These are phyloP conservation scores for Dichotomopilus funicola DNA, from an alignment of 2,329 filamentous ascomycete genomes.

Conservation along the genomic window DNA sequence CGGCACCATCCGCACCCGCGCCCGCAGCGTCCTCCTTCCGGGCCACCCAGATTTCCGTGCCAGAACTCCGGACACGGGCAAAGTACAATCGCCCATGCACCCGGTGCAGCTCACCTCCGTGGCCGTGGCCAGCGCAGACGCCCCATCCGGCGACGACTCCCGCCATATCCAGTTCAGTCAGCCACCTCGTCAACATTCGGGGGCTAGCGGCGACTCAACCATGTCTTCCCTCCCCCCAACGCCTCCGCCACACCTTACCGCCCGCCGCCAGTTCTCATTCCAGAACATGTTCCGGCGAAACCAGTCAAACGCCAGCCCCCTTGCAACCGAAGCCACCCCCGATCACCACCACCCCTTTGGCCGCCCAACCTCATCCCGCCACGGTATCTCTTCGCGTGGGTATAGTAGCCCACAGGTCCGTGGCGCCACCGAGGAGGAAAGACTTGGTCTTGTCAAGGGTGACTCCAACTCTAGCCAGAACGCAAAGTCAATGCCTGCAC, in stretches of 20 bases:
- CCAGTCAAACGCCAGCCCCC: constrained; percentile 31
- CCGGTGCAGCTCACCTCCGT: constrained; percentile 60
- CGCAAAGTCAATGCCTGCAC: constrained; percentile 6
- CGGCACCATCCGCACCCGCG: constrained; percentile 47
- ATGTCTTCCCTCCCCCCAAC: constrained; percentile 50
- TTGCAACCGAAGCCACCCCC: not conserved
- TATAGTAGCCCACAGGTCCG: constrained; percentile 39
- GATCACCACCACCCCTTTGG: not conserved
- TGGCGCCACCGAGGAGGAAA: constrained; percentile 72
- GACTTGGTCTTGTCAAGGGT: constrained; percentile 73
- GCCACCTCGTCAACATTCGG: constrained; percentile 24
- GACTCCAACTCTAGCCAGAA: constrained; percentile 54
- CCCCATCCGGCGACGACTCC: constrained; percentile 36
- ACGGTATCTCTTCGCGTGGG: constrained; percentile 35
- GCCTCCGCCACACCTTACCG: constrained; percentile 50
- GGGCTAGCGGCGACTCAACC: not conserved
- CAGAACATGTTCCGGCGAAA: constrained; percentile 69
- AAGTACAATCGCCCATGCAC: constrained; percentile 49
- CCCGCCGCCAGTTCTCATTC: constrained; percentile 83
- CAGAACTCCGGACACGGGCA: constrained; percentile 25
- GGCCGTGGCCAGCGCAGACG: constrained; percentile 42
- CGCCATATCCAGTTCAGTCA: constrained; percentile 44
- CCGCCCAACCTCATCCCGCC: constrained; percentile 14
- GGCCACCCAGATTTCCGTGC: constrained; percentile 36
- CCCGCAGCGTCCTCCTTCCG: constrained; percentile 35